phyloP scores from a whole-genome alignment of 2,329 filamentous ascomycete species.

The Coleophoma cylindrospora region DNA sequence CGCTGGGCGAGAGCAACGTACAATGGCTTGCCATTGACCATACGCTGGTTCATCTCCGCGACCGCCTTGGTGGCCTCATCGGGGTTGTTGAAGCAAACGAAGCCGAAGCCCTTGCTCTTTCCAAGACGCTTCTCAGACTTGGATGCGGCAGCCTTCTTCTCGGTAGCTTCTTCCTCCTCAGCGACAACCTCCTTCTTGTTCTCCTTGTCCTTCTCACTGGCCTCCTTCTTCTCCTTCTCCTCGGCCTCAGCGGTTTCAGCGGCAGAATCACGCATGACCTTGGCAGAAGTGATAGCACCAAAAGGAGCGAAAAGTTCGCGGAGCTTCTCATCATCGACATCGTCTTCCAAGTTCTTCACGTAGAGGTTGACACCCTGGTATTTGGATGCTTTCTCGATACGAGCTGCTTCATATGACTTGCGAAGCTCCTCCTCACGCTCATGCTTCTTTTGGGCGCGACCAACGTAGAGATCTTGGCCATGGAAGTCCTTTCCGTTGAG shows the following conservation, averaged over 20 bases:
- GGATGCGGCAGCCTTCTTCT: constrained; percentile 48
- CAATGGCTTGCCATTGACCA: constrained; percentile 93
- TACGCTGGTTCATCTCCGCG: constrained; percentile 99
- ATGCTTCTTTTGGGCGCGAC: constrained; percentile 99
- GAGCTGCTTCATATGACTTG: constrained; percentile 96
- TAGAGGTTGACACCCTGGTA: constrained; percentile 99
- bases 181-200: constrained; percentile 43
- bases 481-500: constrained; percentile 90
- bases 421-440: constrained; percentile 99
- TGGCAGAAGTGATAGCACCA: constrained; percentile 94
- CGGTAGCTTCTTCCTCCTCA: constrained; percentile 35
- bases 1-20: constrained; percentile 98
- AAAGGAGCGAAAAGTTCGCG: constrained; percentile 88
- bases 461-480: constrained; percentile 94
- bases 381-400: constrained; percentile 97
- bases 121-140: constrained; percentile 61
- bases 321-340: constrained; percentile 96
- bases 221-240: constrained; percentile 39
- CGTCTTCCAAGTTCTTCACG: constrained; percentile 98
- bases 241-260: constrained; percentile 40
- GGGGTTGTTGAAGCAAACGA: constrained; percentile 99
- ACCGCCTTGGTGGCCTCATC: constrained; percentile 99
- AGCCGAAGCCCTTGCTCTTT: constrained; percentile 99
- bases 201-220: constrained; percentile 46
- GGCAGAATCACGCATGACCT: constrained; percentile 93